Base-by-base conservation (phyloP, 371 early-diverging fungal species). In the Quaeritorhiza haematococci region DNA sequence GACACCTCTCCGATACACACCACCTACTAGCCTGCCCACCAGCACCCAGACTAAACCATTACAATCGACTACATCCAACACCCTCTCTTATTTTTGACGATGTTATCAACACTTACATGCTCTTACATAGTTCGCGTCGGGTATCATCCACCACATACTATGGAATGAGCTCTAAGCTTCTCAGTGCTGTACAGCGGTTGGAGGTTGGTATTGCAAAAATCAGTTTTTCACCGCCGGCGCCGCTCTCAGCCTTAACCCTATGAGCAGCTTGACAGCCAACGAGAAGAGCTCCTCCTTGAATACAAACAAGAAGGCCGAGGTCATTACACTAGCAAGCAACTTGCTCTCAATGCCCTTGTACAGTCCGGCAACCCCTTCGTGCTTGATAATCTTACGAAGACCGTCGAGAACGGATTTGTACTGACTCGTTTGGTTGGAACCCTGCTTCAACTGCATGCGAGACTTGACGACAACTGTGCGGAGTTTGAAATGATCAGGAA, bases 301-400 rank as follows among this genome's bases (percentile, higher is more conserved):
- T 81, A 88, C 88, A 78, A 95, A 95, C 67, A 92, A 72, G 75
- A 96, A 87, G 35, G 97, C 93, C 27, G 94, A 87, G 0, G 94
- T 86, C 57, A 96, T 77, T 35, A 96, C 92, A 42, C 85, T 85
- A 73, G 93, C 93, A 21, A 92, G 69, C 53, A 93, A 80, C 84
- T 96, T 96, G 75, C 89, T 84, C 66, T 86, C 86, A 56, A 96
- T 88, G 59, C 96, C 96, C 83, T 91, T 91, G 82, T 87, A 90
- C 60, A 90, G 73, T 4, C 78, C 91, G 23, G 72, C 71, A 59
- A 87, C 61, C 55, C 96, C 95, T 77, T 96, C 95, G 38, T 66
- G 63, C 53, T 84, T 82, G 69, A 92, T 73, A 71, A 95, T 94
- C 84, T 91, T 93, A 57, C 73, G 83, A 72, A 97, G 81, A 3